Percentiles rank a stretch among this genome's conserved stretches.
phyloP scores from a whole-genome alignment of 2,329 filamentous ascomycete species.

The Verticillium tricorpus region DNA sequence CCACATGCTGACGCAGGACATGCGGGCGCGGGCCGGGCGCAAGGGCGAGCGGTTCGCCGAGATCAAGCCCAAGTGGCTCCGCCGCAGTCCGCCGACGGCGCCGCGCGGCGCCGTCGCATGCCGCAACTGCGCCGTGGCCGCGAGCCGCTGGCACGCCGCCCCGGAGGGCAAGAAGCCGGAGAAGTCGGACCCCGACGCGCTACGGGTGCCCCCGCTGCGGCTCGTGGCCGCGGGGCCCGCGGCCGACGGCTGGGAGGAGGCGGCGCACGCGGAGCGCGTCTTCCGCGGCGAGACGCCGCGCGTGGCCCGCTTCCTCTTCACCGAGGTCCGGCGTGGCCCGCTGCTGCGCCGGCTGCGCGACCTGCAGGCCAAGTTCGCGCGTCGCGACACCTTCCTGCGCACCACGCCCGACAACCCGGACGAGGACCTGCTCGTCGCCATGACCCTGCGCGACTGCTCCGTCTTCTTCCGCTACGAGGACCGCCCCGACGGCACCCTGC shows the following conservation, averaged over 20 bases:
- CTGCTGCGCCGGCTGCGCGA: conserved; percentile 20
- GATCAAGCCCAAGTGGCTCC: conserved; percentile 85
- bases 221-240: conserved; percentile 4
- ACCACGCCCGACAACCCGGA: conserved; percentile 25
- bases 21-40: conserved; percentile 39
- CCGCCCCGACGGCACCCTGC: conserved; percentile 5
- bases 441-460: conserved; percentile 79
- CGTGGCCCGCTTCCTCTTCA: conserved; percentile 20
- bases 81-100: conserved; percentile 70
- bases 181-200: conserved; percentile 3
- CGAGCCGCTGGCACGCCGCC: conserved; percentile 30
- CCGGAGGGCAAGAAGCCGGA: conserved; percentile 3
- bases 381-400: neutral
- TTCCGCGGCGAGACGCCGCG: neutral
- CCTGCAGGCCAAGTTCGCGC: conserved; percentile 11
- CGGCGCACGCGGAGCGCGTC: neutral
- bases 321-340: conserved; percentile 21
- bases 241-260: neutral
- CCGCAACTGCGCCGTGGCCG: conserved; percentile 64
- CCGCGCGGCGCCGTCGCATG: conserved; percentile 60
- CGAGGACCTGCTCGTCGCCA: conserved; percentile 47
- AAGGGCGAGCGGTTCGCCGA: conserved; percentile 45
- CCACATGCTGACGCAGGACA: conserved; percentile 70
- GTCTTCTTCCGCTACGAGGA: conserved; percentile 53
- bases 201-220: conserved; percentile 12